These are phyloP conservation scores for Croton setiger DNA, from an alignment of 441 rosid genomes.

Conservation along the genomic window DNA sequence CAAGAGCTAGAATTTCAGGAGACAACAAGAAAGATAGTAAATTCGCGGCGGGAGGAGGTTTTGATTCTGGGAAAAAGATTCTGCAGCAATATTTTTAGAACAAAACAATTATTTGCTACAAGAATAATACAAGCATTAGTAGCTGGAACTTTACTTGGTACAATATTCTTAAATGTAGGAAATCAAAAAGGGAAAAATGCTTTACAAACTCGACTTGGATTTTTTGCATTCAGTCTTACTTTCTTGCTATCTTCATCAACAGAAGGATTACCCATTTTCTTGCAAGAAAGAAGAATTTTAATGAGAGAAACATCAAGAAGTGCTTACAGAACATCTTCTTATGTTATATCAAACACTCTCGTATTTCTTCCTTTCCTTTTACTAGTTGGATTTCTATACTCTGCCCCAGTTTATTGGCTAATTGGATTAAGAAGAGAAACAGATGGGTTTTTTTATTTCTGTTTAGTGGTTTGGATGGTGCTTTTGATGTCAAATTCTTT, in stretches of 20 bases:
- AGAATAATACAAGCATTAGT: conserved; percentile 74
- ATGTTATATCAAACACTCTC: conserved; percentile 46
- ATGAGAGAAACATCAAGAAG: conserved; percentile 80
- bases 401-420: conserved; percentile 79
- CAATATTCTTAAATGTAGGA: conserved; percentile 69
- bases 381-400: conserved; percentile 59
- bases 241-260: conserved; percentile 80
- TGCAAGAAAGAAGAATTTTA: conserved; percentile 74
- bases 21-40: background rate
- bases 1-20: background rate
- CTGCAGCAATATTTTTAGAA: conserved; percentile 79
- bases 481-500: conserved; percentile 82
- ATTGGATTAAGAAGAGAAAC: conserved; percentile 60
- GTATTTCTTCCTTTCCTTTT: conserved; percentile 58
- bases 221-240: conserved; percentile 83
- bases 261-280: conserved; percentile 83
- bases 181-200: conserved; percentile 37
- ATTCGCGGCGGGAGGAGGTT: conserved; percentile 42
- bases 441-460: conserved; percentile 69
- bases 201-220: conserved; percentile 62
- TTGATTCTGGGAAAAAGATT: conserved; percentile 67
- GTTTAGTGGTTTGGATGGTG: conserved; percentile 75
- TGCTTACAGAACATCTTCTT: conserved; percentile 64
- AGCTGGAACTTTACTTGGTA: conserved; percentile 74
- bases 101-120: conserved; percentile 73